phyloP scores from a whole-genome alignment of 2,329 filamentous ascomycete genomes.

The Fusarium devonianum region DNA sequence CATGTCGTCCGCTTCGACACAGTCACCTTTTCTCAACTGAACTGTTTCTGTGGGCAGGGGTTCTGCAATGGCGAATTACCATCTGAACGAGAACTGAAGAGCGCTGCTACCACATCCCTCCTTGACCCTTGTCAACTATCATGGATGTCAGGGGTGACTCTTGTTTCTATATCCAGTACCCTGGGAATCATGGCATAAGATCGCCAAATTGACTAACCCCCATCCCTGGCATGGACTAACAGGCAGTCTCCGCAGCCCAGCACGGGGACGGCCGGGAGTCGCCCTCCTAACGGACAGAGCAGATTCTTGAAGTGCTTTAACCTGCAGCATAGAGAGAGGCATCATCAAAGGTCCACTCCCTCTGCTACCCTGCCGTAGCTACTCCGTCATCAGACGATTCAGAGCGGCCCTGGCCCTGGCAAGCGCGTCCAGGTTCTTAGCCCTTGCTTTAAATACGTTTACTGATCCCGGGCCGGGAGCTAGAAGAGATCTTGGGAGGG shows the following conservation, averaged over 20 bases:
- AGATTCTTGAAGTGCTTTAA: conserved; percentile 42
- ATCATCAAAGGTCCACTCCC: conserved; percentile 39
- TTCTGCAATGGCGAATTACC: conserved; percentile 36
- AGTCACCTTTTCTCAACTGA: conserved; percentile 29
- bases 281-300: conserved; percentile 37
- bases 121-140: conserved; percentile 36
- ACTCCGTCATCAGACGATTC: conserved; percentile 44
- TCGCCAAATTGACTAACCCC: conserved; percentile 65
- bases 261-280: conserved; percentile 35
- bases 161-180: conserved; percentile 61
- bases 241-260: conserved; percentile 47
- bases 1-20: conserved; percentile 31
- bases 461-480: conserved; percentile 40
- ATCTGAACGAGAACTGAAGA: conserved; percentile 31
- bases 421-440: conserved; percentile 38
- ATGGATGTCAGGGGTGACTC: conserved; percentile 41
- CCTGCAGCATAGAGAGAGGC: conserved; percentile 41
- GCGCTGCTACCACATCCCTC: conserved; percentile 27
- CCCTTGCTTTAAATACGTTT: conserved; percentile 42
- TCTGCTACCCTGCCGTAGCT: conserved; percentile 39
- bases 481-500: conserved; percentile 39
- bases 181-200: conserved; percentile 62
- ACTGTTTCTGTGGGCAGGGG: conserved; percentile 30
- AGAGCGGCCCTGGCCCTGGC: conserved; percentile 38
- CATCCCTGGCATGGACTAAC: conserved; percentile 45